Evolutionary conservation across 1,284 basidiomycete genomes (phyloP).

Genomic region (Inonotus hispidus): DNA sequence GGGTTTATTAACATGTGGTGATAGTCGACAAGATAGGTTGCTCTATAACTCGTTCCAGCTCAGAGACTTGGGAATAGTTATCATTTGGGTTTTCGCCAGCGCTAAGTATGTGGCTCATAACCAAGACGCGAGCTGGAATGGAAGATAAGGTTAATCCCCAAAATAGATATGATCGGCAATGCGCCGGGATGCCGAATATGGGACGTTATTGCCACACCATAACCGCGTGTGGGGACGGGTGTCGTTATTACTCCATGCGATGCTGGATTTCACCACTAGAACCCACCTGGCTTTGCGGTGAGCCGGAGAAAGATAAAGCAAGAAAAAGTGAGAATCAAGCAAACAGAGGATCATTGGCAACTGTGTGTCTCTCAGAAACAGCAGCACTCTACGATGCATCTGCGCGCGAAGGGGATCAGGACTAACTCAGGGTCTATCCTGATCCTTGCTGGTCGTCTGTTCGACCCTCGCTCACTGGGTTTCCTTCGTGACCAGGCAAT

Average conservation of each 20-base stretch:
- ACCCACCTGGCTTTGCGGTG: neutral
- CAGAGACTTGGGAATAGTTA: neutral
- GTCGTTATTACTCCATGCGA: too few relatives aligned
- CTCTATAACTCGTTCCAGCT: neutral
- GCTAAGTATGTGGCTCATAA: neutral
- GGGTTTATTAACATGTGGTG: neutral
- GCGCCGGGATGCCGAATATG: neutral
- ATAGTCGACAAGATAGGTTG: neutral
- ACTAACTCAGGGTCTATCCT: conserved; percentile 13
- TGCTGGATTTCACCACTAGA: neutral
- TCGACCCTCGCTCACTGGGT: conserved; percentile 34
- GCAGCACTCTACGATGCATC: neutral
- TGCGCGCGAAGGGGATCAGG: neutral
- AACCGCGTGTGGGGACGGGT: neutral
- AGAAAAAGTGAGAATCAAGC: neutral
- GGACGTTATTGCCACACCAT: neutral
- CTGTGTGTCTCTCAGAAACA: neutral
- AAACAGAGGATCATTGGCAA: neutral
- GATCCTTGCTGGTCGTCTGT: conserved; percentile 38
- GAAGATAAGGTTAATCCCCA: neutral
- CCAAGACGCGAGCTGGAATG: neutral
- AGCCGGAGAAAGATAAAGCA: neutral
- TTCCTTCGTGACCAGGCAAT: conserved; percentile 36
- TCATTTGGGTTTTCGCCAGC: neutral
- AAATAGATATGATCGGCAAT: neutral